Conservation (phyloP, 2,329 filamentous ascomycete species). For the Talaromyces amestolkiae region DNA sequence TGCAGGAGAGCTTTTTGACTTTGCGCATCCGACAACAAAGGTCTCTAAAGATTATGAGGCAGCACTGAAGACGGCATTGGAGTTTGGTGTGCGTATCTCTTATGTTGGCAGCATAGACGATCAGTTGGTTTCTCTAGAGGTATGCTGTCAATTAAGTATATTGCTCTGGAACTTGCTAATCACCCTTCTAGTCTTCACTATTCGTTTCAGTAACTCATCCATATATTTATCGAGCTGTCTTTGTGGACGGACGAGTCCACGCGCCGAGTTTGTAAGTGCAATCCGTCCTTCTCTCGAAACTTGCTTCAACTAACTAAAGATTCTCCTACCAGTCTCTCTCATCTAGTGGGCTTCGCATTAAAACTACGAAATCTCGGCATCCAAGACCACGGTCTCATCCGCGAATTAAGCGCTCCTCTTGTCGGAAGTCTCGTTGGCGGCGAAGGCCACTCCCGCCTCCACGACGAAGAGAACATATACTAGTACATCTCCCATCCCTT, state of each 20-base stretch:
- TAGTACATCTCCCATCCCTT: conserved; percentile 49
- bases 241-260: conserved; percentile 89
- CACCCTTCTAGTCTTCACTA: conserved; percentile 64
- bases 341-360: conserved; percentile 87
- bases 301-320: not conserved
- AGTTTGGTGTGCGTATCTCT: conserved; percentile 76
- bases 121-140: conserved; percentile 89
- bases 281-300: not conserved
- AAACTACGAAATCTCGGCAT: conserved; percentile 92
- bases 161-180: conserved; percentile 23
- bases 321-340: conserved; percentile 60
- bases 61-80: conserved; percentile 69
- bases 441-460: conserved; percentile 89
- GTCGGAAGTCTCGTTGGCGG: conserved; percentile 89
- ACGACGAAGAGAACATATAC: conserved; percentile 86
- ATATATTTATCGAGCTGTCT: conserved; percentile 92
- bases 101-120: conserved; percentile 96
- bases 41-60: conserved; percentile 79
- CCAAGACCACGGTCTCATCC: conserved; percentile 87
- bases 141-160: conserved; percentile 38
- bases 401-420: conserved; percentile 81
- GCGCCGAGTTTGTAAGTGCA: conserved; percentile 74
- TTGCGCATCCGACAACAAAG: conserved; percentile 74
- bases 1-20: conserved; percentile 93
- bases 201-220: conserved; percentile 85